Conservation (phyloP, 2,329 filamentous ascomycete genomes). For the Aspergillus novofumigatus region DNA sequence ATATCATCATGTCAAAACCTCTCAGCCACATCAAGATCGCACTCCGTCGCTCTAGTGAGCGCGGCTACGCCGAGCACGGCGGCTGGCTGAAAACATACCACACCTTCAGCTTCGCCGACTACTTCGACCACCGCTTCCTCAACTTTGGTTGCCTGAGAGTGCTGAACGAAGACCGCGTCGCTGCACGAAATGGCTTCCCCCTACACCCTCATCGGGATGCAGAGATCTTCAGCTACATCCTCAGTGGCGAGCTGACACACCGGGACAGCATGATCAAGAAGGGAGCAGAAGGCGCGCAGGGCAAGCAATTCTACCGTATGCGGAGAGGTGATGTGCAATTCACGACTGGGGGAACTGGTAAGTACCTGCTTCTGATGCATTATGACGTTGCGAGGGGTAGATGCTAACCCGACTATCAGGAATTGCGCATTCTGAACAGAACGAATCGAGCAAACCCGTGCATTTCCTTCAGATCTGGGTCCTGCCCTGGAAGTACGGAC, state of each 20-base stretch:
- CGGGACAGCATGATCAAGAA: conserved; percentile 79
- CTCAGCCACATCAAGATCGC: conserved; percentile 68
- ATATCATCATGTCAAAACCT: conserved; percentile 54
- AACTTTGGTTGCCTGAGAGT: conserved; percentile 75
- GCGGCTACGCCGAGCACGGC: conserved; percentile 76
- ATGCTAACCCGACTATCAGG: conserved; percentile 32
- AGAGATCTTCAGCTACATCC: conserved; percentile 84
- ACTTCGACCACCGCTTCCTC: conserved; percentile 63
- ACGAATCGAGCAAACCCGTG: conserved; percentile 66
- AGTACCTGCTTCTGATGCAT: conserved; percentile 6
- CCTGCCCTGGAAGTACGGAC: conserved; percentile 67
- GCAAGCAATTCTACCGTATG: conserved; percentile 66
- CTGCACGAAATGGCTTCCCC: conserved; percentile 70
- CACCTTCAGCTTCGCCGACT: conserved; percentile 75
- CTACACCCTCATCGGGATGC: conserved; percentile 82
- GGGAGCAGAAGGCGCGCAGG: conserved; percentile 55
- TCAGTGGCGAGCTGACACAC: conserved; percentile 82
- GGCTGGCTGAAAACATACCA: conserved; percentile 87
- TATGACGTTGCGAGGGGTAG: not conserved
- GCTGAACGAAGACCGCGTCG: conserved; percentile 83
- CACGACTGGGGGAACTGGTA: conserved; percentile 76
- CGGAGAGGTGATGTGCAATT: conserved; percentile 82
- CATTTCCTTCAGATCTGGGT: conserved; percentile 92
- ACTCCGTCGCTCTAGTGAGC: conserved; percentile 65
- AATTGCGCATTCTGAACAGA: conserved; percentile 78